Evolutionary conservation across 2,329 filamentous ascomycete genomes (phyloP).

Genomic region (Ceratocystiopsis minuta): DNA sequence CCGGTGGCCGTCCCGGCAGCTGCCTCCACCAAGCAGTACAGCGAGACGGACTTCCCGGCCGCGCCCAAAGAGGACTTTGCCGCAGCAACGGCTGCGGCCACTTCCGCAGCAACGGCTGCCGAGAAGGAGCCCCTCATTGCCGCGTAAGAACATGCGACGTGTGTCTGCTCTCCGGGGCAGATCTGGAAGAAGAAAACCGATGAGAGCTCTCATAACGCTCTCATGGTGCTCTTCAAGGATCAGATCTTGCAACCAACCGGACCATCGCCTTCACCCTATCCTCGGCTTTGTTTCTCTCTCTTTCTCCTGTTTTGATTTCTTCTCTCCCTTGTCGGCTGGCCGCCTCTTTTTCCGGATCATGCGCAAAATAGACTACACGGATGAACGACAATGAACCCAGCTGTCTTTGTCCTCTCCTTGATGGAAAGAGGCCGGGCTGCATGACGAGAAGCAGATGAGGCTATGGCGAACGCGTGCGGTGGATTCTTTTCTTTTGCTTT

Average conservation of each 20-base stretch:
- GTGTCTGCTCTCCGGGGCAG: too few relatives aligned
- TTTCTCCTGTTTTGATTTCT: neutral
- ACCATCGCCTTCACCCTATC: neutral
- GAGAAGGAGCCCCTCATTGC: constrained; percentile 12
- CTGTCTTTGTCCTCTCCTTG: constrained; percentile 4
- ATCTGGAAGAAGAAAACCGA: too few relatives aligned
- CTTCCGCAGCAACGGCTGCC: constrained; percentile 3
- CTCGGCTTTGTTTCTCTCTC: neutral
- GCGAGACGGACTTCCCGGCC: constrained; percentile 31
- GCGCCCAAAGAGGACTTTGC: constrained; percentile 30
- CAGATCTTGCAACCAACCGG: neutral
- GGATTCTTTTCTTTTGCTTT: neutral
- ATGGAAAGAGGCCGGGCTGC: constrained; percentile 4
- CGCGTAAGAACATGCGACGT: constrained; percentile 1
- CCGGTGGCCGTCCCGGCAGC: constrained; percentile 8
- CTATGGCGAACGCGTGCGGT: constrained; percentile 1
- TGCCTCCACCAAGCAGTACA: constrained; percentile 12
- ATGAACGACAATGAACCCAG: constrained; percentile 5
- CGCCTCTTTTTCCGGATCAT: constrained; percentile 4
- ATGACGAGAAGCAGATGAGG: constrained; percentile 7
- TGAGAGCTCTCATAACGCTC: too few relatives aligned
- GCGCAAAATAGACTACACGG: constrained; percentile 6
- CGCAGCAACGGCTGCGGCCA: neutral
- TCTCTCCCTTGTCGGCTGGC: constrained; percentile 6
- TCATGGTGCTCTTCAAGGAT: too few relatives aligned